Evolutionary conservation across 148 eudicot species (phyloP).

Genomic region (Arbutus unedo): DNA sequence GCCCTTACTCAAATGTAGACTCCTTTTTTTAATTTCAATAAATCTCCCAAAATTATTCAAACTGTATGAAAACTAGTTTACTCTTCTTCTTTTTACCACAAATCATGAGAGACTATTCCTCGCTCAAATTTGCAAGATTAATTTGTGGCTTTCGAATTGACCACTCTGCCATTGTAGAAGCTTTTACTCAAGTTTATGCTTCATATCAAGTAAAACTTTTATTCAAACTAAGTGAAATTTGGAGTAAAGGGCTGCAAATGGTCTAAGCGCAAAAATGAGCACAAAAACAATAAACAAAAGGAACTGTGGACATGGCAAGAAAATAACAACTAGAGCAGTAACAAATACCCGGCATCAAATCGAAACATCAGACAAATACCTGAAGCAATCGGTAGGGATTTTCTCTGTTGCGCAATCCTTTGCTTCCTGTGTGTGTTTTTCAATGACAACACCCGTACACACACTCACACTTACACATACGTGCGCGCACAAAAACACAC

Average conservation of each 20-base stretch:
- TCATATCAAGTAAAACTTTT: not conserved
- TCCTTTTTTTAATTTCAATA: not conserved
- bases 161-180: not conserved
- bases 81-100: not conserved
- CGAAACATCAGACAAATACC: conserved; percentile 31
- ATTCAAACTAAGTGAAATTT: not conserved
- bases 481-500: too few species aligned
- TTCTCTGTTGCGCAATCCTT: conserved; percentile 52
- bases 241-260: not conserved
- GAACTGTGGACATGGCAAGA: not conserved
- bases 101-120: not conserved
- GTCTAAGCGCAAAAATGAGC: not conserved
- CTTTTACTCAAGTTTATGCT: not conserved
- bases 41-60: not conserved
- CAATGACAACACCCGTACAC: not conserved
- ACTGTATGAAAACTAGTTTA: not conserved
- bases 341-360: not conserved
- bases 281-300: not conserved
- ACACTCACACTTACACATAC: too few species aligned
- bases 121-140: not conserved
- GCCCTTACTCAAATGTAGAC: not conserved
- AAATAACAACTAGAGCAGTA: not conserved
- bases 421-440: conserved; percentile 35
- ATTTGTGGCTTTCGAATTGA: not conserved
- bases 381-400: conserved; percentile 72